These are phyloP conservation scores for Dactylella cylindrospora DNA, from an alignment of 2,329 filamentous ascomycete species.

Conservation along the genomic window DNA sequence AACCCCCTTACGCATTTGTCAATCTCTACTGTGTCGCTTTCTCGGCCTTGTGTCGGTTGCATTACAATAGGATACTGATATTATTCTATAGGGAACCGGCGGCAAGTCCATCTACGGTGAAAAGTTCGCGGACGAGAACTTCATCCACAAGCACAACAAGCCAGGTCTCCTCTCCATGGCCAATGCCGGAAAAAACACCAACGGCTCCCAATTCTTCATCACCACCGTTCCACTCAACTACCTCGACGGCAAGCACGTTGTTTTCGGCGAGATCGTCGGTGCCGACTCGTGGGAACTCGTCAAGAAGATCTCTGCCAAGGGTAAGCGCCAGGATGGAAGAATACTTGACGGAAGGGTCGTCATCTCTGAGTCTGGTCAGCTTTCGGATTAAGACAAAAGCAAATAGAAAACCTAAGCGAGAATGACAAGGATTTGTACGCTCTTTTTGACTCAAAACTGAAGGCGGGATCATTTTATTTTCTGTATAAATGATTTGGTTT, in stretches of 20 bases:
- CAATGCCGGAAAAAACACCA: constrained; percentile 92
- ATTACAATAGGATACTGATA: constrained; percentile 22
- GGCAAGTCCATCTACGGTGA: constrained; percentile 94
- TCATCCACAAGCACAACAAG: constrained; percentile 69
- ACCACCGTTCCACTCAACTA: constrained; percentile 56
- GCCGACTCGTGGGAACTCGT: constrained; percentile 47
- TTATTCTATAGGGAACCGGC: constrained; percentile 75
- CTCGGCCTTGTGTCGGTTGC: too few species aligned
- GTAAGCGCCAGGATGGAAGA: constrained; percentile 42
- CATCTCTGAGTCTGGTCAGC: constrained; percentile 21
- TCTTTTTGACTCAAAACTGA: not conserved
- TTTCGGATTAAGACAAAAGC: too few species aligned
- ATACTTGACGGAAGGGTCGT: constrained; percentile 30
- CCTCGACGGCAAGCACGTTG: constrained; percentile 78
- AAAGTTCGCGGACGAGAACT: constrained; percentile 95
- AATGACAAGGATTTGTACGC: not conserved
- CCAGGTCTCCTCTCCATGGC: constrained; percentile 90
- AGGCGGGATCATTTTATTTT: not conserved
- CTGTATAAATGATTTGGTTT: constrained; percentile 12
- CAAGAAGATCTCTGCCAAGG: constrained; percentile 40
- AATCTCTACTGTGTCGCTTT: too few species aligned
- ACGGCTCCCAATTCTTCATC: constrained; percentile 73
- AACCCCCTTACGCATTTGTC: not conserved
- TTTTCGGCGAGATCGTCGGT: constrained; percentile 73
- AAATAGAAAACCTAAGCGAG: too few species aligned